A percentile compares a stretch with the other conserved stretches of the same genome.
Conservation (phyloP, 1,284 basidiomycete genomes). For the Erythrobasidium hasegawianum region DNA sequence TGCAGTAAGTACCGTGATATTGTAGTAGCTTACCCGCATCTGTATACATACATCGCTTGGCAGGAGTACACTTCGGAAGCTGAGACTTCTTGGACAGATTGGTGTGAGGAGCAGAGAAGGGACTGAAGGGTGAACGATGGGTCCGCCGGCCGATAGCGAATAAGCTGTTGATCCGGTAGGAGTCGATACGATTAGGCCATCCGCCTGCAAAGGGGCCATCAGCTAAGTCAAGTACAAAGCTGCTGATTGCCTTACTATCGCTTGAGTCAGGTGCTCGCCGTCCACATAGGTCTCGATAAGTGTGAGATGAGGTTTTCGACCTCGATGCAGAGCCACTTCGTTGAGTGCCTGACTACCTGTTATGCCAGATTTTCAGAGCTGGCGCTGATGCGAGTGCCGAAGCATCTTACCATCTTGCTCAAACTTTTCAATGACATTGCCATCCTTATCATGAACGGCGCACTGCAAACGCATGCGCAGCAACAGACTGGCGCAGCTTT, state of each 20-base stretch:
- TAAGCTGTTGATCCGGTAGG: conserved; percentile 97
- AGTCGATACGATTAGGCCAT: conserved; percentile 90
- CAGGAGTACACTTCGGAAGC: conserved; percentile 86
- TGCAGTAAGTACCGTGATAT: too few species aligned
- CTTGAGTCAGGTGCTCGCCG: conserved; percentile 89
- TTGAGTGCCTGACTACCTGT: conserved; percentile 95
- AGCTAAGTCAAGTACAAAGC: not conserved
- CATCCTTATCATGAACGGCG: conserved; percentile 64
- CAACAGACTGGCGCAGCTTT: conserved; percentile 53
- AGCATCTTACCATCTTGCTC: conserved; percentile 17
- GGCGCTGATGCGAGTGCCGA: conserved; percentile 17
- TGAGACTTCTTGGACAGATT: conserved; percentile 87
- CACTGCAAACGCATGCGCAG: conserved; percentile 82
- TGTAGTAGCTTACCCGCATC: conserved; percentile 63
- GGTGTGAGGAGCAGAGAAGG: conserved; percentile 87
- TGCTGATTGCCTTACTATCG: conserved; percentile 66
- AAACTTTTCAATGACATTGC: conserved; percentile 55
- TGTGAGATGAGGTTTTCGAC: conserved; percentile 83
- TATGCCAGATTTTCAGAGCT: too few species aligned
- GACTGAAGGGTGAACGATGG: conserved; percentile 90
- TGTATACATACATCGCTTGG: conserved; percentile 76
- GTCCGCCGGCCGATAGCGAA: conserved; percentile 90
- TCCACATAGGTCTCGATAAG: conserved; percentile 95
- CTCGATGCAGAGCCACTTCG: conserved; percentile 87
- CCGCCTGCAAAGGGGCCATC: conserved; percentile 59